These are phyloP conservation scores for Amylocystis lapponica DNA, from an alignment of 768 basidiomycete species.

Conservation along the genomic window DNA sequence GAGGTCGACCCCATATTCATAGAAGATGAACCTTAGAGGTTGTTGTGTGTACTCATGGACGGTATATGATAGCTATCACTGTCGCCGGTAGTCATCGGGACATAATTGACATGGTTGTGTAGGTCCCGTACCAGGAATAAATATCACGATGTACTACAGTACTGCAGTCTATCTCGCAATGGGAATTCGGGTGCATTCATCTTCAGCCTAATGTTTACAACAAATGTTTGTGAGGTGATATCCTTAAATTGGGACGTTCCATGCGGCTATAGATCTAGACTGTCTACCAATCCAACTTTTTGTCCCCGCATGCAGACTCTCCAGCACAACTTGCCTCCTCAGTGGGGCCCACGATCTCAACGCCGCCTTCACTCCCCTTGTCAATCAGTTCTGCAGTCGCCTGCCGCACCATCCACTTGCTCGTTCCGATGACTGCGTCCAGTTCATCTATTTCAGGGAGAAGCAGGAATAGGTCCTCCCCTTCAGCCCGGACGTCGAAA, in stretches of 20 bases:
- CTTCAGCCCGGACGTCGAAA: constrained; percentile 50
- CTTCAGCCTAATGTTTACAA: neutral
- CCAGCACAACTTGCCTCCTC: constrained; percentile 3
- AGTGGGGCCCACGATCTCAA: constrained; percentile 31
- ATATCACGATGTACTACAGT: too few species aligned
- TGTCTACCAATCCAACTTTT: constrained; percentile 16
- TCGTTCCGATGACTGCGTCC: constrained; percentile 56
- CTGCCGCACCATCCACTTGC: constrained; percentile 57
- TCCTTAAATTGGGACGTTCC: too few species aligned
- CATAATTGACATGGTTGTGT: too few species aligned
- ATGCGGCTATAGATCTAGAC: too few species aligned
- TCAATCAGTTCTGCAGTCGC: constrained; percentile 38
- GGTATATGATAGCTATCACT: too few species aligned
- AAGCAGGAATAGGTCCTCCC: constrained; percentile 40
- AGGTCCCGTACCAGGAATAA: too few species aligned
- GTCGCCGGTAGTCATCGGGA: too few species aligned
- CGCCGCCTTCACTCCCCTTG: constrained; percentile 14
- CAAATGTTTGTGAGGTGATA: too few species aligned
- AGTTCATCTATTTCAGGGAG: constrained; percentile 47
- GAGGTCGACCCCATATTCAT: constrained; percentile 81
- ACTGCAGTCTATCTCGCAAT: too few species aligned
- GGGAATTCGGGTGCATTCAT: too few species aligned
- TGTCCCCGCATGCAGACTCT: constrained; percentile 7
- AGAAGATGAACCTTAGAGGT: constrained; percentile 43
- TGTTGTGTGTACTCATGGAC: neutral